Conservation (phyloP, 352 stramenopile species). For the Phytopythium mirpurense region DNA sequence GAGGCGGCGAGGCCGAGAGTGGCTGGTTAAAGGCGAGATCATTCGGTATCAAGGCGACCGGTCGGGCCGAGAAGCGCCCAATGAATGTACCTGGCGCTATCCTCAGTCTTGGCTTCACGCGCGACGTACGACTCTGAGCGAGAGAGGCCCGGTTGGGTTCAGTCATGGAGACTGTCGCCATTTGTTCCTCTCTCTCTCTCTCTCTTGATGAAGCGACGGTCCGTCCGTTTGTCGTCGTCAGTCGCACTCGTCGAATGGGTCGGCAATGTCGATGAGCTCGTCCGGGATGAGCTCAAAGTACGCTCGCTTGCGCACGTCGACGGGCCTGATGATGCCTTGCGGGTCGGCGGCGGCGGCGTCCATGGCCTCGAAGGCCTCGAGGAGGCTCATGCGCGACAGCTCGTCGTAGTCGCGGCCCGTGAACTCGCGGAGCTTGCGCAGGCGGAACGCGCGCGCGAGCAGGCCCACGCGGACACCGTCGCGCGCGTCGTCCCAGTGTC, state of each 20-base stretch:
- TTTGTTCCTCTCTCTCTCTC: neutral
- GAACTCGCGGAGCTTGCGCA: constrained; percentile 59
- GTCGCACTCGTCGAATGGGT: constrained; percentile 19
- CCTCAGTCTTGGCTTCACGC: too few relatives aligned
- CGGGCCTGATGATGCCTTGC: constrained; percentile 22
- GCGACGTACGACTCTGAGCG: neutral
- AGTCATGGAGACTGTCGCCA: neutral
- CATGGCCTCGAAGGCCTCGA: constrained; percentile 33
- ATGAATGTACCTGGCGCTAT: too few relatives aligned
- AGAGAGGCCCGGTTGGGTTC: neutral
- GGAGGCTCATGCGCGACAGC: constrained; percentile 33
- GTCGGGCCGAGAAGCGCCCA: too few relatives aligned
- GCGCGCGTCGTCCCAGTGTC: constrained; percentile 12
- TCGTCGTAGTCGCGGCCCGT: constrained; percentile 28
- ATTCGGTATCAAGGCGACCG: too few relatives aligned
- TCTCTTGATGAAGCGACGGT: neutral
- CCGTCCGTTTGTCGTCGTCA: neutral
- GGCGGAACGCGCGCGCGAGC: constrained; percentile 39
- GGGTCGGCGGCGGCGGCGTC: constrained; percentile 18
- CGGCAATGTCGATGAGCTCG: constrained; percentile 23
- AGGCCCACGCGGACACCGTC: constrained; percentile 31
- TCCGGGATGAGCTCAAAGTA: constrained; percentile 32
- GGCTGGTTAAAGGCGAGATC: too few relatives aligned
- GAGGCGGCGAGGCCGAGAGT: too few relatives aligned
- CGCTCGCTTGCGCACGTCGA: constrained; percentile 17